Evolutionary conservation across 352 stramenopile genomes (phyloP), one percentile per base, ranked within the genome.

Genomic region (Blastocystis hominis): DNA sequence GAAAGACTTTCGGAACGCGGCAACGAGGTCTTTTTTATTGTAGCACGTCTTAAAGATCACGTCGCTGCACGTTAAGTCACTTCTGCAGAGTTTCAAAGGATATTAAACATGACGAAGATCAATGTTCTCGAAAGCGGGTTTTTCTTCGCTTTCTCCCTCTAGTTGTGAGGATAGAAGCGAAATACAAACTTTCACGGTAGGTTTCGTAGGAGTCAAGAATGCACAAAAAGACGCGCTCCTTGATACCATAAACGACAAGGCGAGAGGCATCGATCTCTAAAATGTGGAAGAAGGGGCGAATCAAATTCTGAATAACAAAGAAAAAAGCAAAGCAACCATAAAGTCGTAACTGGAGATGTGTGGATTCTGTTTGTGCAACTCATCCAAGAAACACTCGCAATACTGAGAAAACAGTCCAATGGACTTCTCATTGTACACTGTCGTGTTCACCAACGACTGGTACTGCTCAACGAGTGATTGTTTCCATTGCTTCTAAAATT

Each of bases 51-150:
- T 36, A 44, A 47, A 80, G 70, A 80, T 30, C 4, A 80, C 20
- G 5, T 40, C 53, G 50, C 10, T 80, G 70, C 17, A 40, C n/a
- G 15, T 50, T 46, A 62, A 80, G 55, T 24, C 9, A 24, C 36
- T 15, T 61, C 17, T 40, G 30, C 2, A 34, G 36, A n/a, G 50
- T 46, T n/a, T 30, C 9, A 80, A 78, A 80, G 70, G 70, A 80
- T 80, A 80, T 80, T 80, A 46, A 42, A 80, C 53, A 40, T 47
- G 63, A 42, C 70, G 70, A 80, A 80, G 36, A 80, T 80, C 70
- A 40, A 80, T n/a, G 5, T 62, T 40, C 30, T 61, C 55, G 30
- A 80, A 80, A 4, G 30, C 53, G 36, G 70, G 70, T 1, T 24
- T 20, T n/a, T 64, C 70, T 46, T 61, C n/a, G 13, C n/a, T 24